A percentile compares a stretch with the other conserved stretches of the same genome.
Evolutionary conservation across 768 basidiomycete genomes (phyloP).

Genomic region (Rhodotorula graminis): DNA sequence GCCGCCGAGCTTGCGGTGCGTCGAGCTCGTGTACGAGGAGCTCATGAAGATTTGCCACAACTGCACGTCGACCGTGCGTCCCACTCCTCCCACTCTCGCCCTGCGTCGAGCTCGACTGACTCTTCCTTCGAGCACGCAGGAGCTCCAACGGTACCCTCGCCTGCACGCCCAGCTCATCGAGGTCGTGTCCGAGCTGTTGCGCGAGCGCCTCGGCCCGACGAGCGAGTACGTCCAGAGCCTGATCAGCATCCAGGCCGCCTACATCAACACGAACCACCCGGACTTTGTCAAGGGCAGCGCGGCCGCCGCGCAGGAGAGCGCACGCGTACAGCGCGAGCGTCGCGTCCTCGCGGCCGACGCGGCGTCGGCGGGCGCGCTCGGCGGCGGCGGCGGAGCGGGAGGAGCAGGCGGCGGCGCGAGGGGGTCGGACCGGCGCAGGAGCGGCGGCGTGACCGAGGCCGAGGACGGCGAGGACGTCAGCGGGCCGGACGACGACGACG

Average conservation of each 20-base stretch:
- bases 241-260: slow-evolving; percentile 94
- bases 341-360: not conserved
- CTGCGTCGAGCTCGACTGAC: not conserved
- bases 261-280: slow-evolving; percentile 99
- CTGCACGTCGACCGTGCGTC: slow-evolving; percentile 57
- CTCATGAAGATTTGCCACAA: slow-evolving; percentile 99
- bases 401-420: not conserved
- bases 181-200: slow-evolving; percentile 89
- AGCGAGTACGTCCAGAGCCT: slow-evolving; percentile 93
- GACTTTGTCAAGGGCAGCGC: slow-evolving; percentile 75
- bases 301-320: slow-evolving; percentile 25
- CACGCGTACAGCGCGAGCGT: slow-evolving; percentile 12
- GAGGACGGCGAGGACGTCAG: slow-evolving; percentile 42
- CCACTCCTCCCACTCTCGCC: not conserved
- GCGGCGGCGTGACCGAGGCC: not conserved
- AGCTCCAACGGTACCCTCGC: slow-evolving; percentile 89
- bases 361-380: not conserved
- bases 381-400: not conserved
- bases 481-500: slow-evolving; percentile 59
- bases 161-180: slow-evolving; percentile 91
- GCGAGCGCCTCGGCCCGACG: slow-evolving; percentile 91
- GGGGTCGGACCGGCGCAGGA: not conserved
- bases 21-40: slow-evolving; percentile 97
- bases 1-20: slow-evolving; percentile 87
- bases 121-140: slow-evolving; percentile 53